phyloP scores from a whole-genome alignment of 805 yeast genomes.

The Isabelozyma heimii region DNA sequence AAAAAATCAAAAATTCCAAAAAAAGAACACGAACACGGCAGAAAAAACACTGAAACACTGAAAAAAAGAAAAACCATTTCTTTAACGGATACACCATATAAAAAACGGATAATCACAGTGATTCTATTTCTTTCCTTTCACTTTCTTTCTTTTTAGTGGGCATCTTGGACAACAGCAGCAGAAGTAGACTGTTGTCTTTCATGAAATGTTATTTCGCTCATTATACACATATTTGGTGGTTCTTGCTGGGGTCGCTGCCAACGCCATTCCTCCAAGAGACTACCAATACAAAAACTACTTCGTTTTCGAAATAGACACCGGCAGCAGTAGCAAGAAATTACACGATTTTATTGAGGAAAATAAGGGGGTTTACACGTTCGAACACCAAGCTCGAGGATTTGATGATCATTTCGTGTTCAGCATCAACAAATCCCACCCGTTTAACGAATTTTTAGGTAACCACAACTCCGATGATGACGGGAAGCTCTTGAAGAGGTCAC shows the following conservation, averaged over 20 bases:
- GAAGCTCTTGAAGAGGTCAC: slow-evolving; percentile 24
- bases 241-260: background rate
- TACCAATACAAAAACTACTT: slow-evolving; percentile 55
- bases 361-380: slow-evolving; percentile 44
- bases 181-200: too few relatives aligned
- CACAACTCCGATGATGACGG: slow-evolving; percentile 23
- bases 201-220: background rate
- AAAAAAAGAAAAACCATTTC: too few relatives aligned
- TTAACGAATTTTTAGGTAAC: slow-evolving; percentile 34
- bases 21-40: too few relatives aligned
- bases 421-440: slow-evolving; percentile 35
- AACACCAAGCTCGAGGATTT: slow-evolving; percentile 61
- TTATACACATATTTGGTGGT: background rate
- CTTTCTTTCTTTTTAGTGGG: too few relatives aligned
- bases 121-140: too few relatives aligned
- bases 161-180: too few relatives aligned
- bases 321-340: slow-evolving; percentile 20
- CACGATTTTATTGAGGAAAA: slow-evolving; percentile 34
- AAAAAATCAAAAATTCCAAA: too few relatives aligned
- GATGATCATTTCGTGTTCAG: slow-evolving; percentile 70
- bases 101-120: too few relatives aligned
- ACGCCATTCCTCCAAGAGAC: slow-evolving; percentile 33
- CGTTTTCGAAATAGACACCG: slow-evolving; percentile 52
- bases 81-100: too few relatives aligned
- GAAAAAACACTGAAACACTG: too few relatives aligned